Base-by-base conservation (phyloP, 495 filamentous ascomycete species). In the Cairneyella variabilis region DNA sequence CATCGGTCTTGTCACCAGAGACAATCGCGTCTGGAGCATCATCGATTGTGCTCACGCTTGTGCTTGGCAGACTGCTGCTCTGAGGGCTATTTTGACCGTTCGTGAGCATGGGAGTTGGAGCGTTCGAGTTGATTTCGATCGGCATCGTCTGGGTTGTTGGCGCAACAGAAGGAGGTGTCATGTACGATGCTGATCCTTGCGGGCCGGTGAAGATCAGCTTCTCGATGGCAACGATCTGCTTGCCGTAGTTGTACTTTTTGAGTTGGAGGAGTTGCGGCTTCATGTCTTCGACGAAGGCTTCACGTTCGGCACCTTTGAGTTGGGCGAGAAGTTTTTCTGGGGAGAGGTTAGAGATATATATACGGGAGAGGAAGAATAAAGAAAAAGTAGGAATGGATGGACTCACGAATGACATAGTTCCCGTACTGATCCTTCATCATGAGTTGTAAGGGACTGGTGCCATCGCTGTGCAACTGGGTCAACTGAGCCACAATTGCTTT, bases 381-480 rank as follows among this genome's bases (percentile, higher is more conserved):
- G 14, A 34, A 34, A 14, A 6, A 20, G 1, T 8, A 20, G 38
- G 38, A 41, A 16, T 20, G 38, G 38, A 21, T 20, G 11, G 17
- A 84, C 92, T 79, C 83, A 95, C 90, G 93, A 54, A 98, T 86
- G 14, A 97, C 93, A 65, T 98, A 98, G 66, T 98, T 98, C 37
- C 89, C 95, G 67, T 85, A 98, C 55, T 88, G 85, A 64, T 98
- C 93, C 54, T 85, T 88, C 76, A 97, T 92, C 64, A 97, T 69
- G 9, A 78, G 74, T 48, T 85, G 76, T 9, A 97, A 70, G 16
- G 82, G 78, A 59, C 75, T 85, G 46, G 85, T 83, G 9, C 84
- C 84, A 20, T 85, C 79, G 3, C 83, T 76, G 38, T 80, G 77
- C 12, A 70, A 52, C 9, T 75, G 74, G 2, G 80, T 84, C 16